These are phyloP conservation scores for Evernia prunastri DNA, from an alignment of 495 filamentous ascomycete species.

Conservation along the genomic window DNA sequence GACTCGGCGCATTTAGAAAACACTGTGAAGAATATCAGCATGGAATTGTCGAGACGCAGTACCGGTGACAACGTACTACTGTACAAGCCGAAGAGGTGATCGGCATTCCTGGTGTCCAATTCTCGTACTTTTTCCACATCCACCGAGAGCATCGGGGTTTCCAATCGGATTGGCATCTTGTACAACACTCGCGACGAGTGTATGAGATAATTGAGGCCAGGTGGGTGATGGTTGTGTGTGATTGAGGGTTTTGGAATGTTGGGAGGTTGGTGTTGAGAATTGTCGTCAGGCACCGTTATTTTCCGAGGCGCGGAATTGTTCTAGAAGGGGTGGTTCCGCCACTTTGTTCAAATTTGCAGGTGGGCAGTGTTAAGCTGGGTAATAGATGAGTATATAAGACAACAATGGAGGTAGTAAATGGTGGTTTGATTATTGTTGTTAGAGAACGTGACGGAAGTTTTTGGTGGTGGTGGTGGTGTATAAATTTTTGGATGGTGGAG, in stretches of 20 bases:
- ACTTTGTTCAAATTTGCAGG: background rate
- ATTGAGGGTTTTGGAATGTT: background rate
- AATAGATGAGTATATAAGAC: background rate
- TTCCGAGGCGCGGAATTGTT: background rate
- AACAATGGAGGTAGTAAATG: background rate
- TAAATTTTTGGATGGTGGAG: slow-evolving; percentile 1
- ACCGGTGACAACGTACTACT: slow-evolving; percentile 61
- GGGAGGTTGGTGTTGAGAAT: background rate
- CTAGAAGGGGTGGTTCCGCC: background rate
- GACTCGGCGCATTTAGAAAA: slow-evolving; percentile 94
- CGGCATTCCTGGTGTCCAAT: slow-evolving; percentile 84
- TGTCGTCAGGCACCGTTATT: background rate
- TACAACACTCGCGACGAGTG: background rate
- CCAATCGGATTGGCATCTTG: slow-evolving; percentile 56
- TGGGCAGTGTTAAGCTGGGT: slow-evolving; percentile 1
- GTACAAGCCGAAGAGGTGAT: slow-evolving; percentile 97
- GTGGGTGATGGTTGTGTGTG: background rate
- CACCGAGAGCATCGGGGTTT: slow-evolving; percentile 70
- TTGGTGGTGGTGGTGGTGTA: background rate
- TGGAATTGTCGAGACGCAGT: slow-evolving; percentile 1
- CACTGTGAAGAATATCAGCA: slow-evolving; percentile 48
- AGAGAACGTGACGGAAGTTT: background rate
- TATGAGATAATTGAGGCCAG: background rate
- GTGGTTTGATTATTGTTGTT: no score
- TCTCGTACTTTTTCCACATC: slow-evolving; percentile 84